phyloP scores from a whole-genome alignment of 2,329 filamentous ascomycete genomes.

The Stagonosporopsis chrysanthemi region DNA sequence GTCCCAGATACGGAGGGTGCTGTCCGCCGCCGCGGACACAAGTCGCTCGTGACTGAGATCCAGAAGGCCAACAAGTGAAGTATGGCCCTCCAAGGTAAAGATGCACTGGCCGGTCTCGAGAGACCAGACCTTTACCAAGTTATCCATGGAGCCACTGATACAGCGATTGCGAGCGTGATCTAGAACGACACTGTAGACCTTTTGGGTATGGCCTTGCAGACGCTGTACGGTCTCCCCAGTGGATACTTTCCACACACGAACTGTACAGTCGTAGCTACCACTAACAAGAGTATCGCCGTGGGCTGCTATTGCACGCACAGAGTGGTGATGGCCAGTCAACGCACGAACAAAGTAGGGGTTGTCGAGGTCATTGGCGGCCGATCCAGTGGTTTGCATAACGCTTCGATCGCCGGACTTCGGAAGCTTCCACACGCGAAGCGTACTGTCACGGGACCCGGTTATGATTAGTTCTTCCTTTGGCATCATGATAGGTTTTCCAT shows the following conservation, averaged over 20 bases:
- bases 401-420: conserved; percentile 79
- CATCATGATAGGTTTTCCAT: conserved; percentile 84
- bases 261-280: conserved; percentile 94
- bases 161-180: conserved; percentile 92
- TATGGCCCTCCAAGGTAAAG: conserved; percentile 91
- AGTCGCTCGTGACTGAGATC: conserved; percentile 89
- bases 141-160: conserved; percentile 98
- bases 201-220: conserved; percentile 84
- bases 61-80: conserved; percentile 87
- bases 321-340: conserved; percentile 86
- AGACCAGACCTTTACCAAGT: conserved; percentile 97
- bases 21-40: conserved; percentile 94
- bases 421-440: conserved; percentile 91
- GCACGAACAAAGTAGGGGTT: conserved; percentile 95
- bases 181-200: conserved; percentile 96
- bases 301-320: conserved; percentile 93
- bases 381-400: conserved; percentile 80
- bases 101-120: conserved; percentile 84
- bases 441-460: conserved; percentile 93
- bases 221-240: conserved; percentile 88
- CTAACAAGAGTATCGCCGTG: conserved; percentile 96
- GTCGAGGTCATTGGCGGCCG: conserved; percentile 75
- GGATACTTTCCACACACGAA: conserved; percentile 96
- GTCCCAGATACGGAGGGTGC: conserved; percentile 95
- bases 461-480: conserved; percentile 96